Conservation (phyloP, 2,329 filamentous ascomycete species). For the Cytospora schulzeri region DNA sequence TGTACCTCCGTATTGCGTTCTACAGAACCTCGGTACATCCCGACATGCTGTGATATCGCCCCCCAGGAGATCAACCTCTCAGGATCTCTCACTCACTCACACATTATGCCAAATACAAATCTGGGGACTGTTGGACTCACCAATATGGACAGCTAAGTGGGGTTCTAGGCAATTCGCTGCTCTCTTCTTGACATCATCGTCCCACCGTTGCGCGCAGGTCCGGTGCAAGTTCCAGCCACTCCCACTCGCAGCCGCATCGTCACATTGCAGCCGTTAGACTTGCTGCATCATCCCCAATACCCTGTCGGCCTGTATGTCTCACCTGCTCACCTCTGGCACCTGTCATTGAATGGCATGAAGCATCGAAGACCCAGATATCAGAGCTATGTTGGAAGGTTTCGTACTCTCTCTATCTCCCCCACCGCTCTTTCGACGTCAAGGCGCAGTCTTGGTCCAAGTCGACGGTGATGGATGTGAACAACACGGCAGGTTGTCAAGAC, state of each 20-base stretch:
- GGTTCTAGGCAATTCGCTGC: neutral
- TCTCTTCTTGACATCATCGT: slow-evolving; percentile 16
- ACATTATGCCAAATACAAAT: neutral
- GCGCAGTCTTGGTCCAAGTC: slow-evolving; percentile 28
- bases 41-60: neutral
- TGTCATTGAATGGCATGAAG: neutral
- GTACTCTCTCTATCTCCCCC: neutral
- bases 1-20: neutral
- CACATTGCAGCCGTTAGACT: neutral
- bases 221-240: neutral
- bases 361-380: neutral
- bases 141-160: neutral
- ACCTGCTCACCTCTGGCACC: neutral
- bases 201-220: neutral
- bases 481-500: neutral
- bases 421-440: slow-evolving; percentile 28
- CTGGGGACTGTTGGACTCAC: neutral
- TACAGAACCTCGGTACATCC: neutral
- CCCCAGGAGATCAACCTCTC: neutral
- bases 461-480: slow-evolving; percentile 36
- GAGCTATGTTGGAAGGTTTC: neutral
- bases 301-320: neutral
- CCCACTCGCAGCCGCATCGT: neutral
- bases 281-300: neutral
- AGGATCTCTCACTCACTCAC: neutral